Evolutionary conservation across 2,329 filamentous ascomycete genomes (phyloP).

Genomic region (Shiraia sp.): DNA sequence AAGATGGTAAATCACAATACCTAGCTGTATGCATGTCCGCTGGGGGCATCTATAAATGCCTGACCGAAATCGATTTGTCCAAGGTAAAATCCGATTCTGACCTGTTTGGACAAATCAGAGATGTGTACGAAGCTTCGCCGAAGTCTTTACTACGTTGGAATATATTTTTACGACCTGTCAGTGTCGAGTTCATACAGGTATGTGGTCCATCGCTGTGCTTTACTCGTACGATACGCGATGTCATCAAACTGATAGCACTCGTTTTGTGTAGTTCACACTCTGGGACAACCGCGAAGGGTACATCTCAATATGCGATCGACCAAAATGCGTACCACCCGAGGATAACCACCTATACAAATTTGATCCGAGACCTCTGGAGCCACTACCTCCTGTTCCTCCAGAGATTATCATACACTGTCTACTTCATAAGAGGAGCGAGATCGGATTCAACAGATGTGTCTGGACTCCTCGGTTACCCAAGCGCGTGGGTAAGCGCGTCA

Average conservation of each 20-base stretch:
- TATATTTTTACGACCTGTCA: background rate
- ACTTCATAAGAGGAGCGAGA: background rate
- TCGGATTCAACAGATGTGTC: background rate
- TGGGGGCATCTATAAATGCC: background rate
- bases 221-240: too few species aligned
- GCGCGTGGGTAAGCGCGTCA: background rate
- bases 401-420: constrained; percentile 1
- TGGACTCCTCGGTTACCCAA: background rate
- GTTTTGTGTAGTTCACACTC: constrained; percentile 1
- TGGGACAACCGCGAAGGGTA: background rate
- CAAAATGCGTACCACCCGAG: background rate
- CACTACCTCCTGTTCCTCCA: background rate
- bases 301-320: background rate
- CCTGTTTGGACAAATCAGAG: background rate
- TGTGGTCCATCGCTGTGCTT: too few species aligned
- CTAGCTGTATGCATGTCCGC: background rate
- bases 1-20: background rate
- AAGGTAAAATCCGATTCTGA: background rate
- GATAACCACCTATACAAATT: background rate
- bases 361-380: background rate
- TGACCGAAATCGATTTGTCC: background rate
- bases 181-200: background rate
- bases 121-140: background rate
- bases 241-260: too few species aligned
- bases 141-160: background rate